phyloP scores from a whole-genome alignment of 805 yeast genomes.

The Maudiozyma serrabonitensis region DNA sequence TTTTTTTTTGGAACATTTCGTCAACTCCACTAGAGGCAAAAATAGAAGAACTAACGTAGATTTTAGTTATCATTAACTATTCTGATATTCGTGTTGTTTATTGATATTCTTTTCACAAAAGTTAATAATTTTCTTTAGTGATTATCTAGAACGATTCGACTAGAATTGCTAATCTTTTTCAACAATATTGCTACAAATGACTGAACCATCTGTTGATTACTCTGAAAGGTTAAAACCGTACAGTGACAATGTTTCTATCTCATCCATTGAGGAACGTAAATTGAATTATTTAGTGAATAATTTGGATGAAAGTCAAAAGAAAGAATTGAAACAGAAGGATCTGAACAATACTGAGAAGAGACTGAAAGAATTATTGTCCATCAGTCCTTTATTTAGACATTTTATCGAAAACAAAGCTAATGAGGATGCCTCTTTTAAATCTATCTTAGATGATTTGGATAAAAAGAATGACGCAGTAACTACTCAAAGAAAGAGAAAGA shows the following conservation, averaged over 20 bases:
- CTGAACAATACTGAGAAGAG: conserved; percentile 54
- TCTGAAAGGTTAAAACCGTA: conserved; percentile 11
- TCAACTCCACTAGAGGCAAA: too few species aligned
- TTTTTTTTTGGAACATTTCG: too few species aligned
- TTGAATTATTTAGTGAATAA: conserved; percentile 5
- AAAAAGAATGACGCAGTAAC: conserved; percentile 8
- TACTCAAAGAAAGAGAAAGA: conserved; percentile 40
- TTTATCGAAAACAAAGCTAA: conserved; percentile 57
- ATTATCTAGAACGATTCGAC: too few species aligned
- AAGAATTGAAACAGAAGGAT: neutral
- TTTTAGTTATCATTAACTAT: too few species aligned
- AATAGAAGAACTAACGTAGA: too few species aligned
- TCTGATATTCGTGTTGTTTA: too few species aligned
- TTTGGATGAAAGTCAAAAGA: neutral
- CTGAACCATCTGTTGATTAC: conserved; percentile 7
- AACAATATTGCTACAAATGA: conserved; percentile 3
- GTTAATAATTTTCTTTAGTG: too few species aligned
- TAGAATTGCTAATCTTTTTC: too few species aligned
- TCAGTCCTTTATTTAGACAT: conserved; percentile 58
- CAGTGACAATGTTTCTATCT: conserved; percentile 5
- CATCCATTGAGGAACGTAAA: conserved; percentile 4
- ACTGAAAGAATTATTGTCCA: conserved; percentile 54
- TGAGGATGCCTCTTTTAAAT: conserved; percentile 46
- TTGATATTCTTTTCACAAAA: too few species aligned
- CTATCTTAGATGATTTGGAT: conserved; percentile 39